Conservation (phyloP, 495 filamentous ascomycete species). For the Clohesyomyces aquaticus region DNA sequence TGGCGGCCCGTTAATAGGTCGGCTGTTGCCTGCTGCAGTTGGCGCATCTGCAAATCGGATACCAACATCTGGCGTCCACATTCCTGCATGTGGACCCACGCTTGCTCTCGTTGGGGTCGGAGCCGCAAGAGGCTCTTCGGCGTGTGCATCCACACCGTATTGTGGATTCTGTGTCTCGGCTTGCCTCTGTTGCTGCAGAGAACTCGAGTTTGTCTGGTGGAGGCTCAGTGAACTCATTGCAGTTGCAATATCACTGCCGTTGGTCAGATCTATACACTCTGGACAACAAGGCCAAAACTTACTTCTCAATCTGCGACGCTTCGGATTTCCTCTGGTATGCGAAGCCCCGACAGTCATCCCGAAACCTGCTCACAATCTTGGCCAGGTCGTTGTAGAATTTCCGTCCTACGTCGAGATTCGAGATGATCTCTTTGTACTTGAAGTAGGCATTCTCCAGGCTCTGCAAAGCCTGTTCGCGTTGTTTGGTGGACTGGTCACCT, state of each 20-base stretch:
- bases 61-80: conserved; percentile 79
- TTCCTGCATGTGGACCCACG: conserved; percentile 43
- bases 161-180: conserved; percentile 41
- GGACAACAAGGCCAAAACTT: conserved; percentile 38
- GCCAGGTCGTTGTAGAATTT: conserved; percentile 98
- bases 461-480: conserved; percentile 85
- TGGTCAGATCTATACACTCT: conserved; percentile 26
- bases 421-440: conserved; percentile 93
- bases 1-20: conserved; percentile 28
- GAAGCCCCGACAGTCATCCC: conserved; percentile 78
- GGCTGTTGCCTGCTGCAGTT: conserved; percentile 15
- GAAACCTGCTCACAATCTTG: conserved; percentile 76
- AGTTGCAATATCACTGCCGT: conserved; percentile 62
- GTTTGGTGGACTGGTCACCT: conserved; percentile 73
- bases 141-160: conserved; percentile 33
- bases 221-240: conserved; percentile 66
- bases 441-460: conserved; percentile 88
- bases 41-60: conserved; percentile 65
- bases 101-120: conserved; percentile 44
- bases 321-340: conserved; percentile 79
- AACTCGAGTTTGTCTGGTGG: conserved; percentile 48
- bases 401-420: conserved; percentile 81
- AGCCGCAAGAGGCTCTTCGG: conserved; percentile 38
- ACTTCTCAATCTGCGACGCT: conserved; percentile 76
- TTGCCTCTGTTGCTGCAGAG: conserved; percentile 46